Evolutionary conservation across 2,329 filamentous ascomycete genomes (phyloP).

Genomic region (Lachnellula occidentalis): DNA sequence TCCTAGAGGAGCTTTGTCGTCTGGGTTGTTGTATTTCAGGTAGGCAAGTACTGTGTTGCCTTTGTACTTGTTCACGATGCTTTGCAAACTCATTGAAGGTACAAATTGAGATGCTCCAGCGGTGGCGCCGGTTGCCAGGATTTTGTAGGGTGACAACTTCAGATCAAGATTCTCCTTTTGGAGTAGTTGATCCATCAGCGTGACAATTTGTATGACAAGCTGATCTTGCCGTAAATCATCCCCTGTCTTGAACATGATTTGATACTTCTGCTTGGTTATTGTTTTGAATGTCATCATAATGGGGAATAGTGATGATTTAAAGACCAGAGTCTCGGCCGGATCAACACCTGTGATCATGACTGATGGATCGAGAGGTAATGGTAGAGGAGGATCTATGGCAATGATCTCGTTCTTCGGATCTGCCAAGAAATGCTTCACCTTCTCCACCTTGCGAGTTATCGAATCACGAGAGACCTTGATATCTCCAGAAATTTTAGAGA

Average conservation of each 20-base stretch:
- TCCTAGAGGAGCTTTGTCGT: conserved; percentile 72
- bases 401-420: conserved; percentile 88
- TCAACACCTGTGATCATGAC: conserved; percentile 73
- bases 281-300: conserved; percentile 90
- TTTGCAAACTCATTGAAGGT: conserved; percentile 76
- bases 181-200: conserved; percentile 91
- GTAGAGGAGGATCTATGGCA: conserved; percentile 76
- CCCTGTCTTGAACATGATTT: conserved; percentile 94
- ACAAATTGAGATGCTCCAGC: conserved; percentile 94
- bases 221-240: conserved; percentile 97
- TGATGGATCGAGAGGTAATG: conserved; percentile 81
- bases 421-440: conserved; percentile 74
- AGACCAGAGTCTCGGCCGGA: conserved; percentile 81
- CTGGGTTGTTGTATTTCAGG: conserved; percentile 83
- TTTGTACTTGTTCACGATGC: conserved; percentile 78
- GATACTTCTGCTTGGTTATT: conserved; percentile 68
- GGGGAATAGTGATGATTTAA: conserved; percentile 91
- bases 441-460: conserved; percentile 74
- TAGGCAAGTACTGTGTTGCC: conserved; percentile 71
- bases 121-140: conserved; percentile 83
- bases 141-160: conserved; percentile 92
- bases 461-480: conserved; percentile 71
- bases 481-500: conserved; percentile 85
- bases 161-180: conserved; percentile 95
- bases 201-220: conserved; percentile 95